Percentiles rank a stretch among this genome's conserved stretches.
These are phyloP conservation scores for Camillea tinctor DNA, from an alignment of 2,329 filamentous ascomycete genomes.

Conservation along the genomic window DNA sequence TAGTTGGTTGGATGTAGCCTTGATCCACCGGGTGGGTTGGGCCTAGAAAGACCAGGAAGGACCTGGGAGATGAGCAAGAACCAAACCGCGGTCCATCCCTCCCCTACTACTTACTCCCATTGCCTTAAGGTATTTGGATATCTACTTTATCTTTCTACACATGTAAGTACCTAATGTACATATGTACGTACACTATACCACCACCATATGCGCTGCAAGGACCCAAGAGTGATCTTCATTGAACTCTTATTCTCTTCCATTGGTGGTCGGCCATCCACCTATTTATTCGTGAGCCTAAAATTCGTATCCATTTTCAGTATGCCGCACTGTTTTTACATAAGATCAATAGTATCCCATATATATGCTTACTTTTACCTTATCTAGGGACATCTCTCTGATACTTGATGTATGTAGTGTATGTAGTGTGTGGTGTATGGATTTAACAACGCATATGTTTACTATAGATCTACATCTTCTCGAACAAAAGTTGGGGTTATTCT, in stretches of 20 bases:
- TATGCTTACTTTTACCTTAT: conserved; percentile 2
- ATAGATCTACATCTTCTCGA: too few species aligned
- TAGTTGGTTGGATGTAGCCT: background rate
- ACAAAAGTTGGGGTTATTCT: too few species aligned
- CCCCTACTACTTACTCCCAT: background rate
- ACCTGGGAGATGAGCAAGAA: background rate
- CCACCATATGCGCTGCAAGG: background rate
- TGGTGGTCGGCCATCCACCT: too few species aligned
- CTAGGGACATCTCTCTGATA: too few species aligned
- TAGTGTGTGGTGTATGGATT: too few species aligned
- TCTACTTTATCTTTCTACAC: background rate
- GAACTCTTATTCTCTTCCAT: background rate
- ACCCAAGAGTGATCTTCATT: background rate
- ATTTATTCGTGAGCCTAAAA: too few species aligned
- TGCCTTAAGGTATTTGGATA: too few species aligned
- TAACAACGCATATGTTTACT: too few species aligned
- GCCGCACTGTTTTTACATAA: conserved; percentile 2
- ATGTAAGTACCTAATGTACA: background rate
- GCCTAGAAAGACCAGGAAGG: background rate
- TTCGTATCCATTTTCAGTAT: background rate
- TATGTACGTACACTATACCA: too few species aligned
- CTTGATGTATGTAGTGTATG: too few species aligned
- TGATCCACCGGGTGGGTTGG: background rate
- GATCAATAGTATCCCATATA: conserved; percentile 6
- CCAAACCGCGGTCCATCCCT: background rate